A percentile compares a stretch with the other conserved stretches of the same genome.
These are phyloP conservation scores for Albugo candida DNA, from an alignment of 352 stramenopile species.

Conservation along the genomic window DNA sequence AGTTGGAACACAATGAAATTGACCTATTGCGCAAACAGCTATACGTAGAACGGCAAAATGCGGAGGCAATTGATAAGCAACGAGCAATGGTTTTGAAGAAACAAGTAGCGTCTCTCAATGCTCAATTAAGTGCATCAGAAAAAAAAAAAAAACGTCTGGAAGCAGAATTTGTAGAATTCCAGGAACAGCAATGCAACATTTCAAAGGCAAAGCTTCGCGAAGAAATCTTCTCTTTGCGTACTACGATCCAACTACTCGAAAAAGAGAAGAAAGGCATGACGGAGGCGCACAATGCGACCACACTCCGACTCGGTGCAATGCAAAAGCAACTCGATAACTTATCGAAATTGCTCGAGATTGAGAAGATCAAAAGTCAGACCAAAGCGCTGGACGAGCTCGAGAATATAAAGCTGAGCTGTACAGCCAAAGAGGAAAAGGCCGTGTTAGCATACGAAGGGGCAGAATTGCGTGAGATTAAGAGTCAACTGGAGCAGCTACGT, in stretches of 20 bases:
- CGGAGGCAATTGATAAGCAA: constrained; percentile 28
- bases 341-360: constrained; percentile 21
- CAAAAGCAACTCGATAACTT: constrained; percentile 39
- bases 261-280: constrained; percentile 28
- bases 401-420: constrained; percentile 61
- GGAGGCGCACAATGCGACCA: constrained; percentile 16
- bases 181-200: constrained; percentile 48
- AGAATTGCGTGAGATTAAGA: constrained; percentile 62
- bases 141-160: constrained; percentile 30
- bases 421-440: constrained; percentile 58
- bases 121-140: constrained; percentile 25
- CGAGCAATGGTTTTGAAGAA: constrained; percentile 30
- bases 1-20: constrained; percentile 28
- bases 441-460: constrained; percentile 61
- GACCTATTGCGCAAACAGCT: constrained; percentile 28
- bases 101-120: constrained; percentile 18
- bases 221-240: constrained; percentile 41
- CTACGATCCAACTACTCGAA: constrained; percentile 33
- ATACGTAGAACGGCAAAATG: constrained; percentile 40
- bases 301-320: constrained; percentile 18
- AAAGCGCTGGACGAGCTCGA: constrained; percentile 47
- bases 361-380: constrained; percentile 53
- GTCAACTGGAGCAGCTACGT: constrained; percentile 54
- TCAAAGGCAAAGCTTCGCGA: constrained; percentile 44
- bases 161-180: constrained; percentile 45